phyloP scores from a whole-genome alignment of 2,329 filamentous ascomycete genomes.

The Calonectria multiphialidica region DNA sequence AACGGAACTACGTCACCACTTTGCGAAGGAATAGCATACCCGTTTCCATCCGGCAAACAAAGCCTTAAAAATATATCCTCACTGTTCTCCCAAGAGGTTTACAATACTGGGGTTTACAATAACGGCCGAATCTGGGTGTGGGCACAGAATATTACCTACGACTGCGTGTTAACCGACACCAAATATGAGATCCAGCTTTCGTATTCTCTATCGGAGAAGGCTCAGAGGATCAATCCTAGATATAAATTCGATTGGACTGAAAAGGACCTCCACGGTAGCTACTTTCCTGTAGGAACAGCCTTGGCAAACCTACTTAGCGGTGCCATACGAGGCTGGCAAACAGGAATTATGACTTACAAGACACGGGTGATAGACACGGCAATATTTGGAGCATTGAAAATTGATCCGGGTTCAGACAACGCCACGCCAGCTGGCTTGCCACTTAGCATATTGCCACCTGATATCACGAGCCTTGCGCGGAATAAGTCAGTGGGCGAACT shows the following conservation, averaged over 20 bases:
- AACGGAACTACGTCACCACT: not conserved
- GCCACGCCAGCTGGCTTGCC: not conserved
- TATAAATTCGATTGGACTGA: not conserved
- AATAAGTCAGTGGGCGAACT: not conserved
- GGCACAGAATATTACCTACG: not conserved
- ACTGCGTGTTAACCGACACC: conserved; percentile 1
- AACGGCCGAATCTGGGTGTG: not conserved
- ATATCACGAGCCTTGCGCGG: not conserved
- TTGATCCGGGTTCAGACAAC: not conserved
- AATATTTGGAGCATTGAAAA: not conserved
- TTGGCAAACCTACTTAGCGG: not conserved
- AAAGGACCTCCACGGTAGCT: not conserved
- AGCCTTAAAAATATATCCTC: not conserved
- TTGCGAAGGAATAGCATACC: not conserved
- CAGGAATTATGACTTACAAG: not conserved
- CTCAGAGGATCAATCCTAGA: not conserved
- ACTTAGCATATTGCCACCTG: not conserved
- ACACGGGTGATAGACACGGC: not conserved
- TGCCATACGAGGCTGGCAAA: not conserved
- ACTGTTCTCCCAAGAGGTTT: not conserved
- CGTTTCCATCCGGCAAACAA: not conserved
- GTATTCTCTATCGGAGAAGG: not conserved
- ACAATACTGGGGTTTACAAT: not conserved
- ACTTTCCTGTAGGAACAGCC: not conserved
- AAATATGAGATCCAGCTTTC: not conserved